A percentile compares a stretch with the other conserved stretches of the same genome.
Evolutionary conservation across 2,329 filamentous ascomycete genomes (phyloP).

Genomic region (Coniochaeta sp.): DNA sequence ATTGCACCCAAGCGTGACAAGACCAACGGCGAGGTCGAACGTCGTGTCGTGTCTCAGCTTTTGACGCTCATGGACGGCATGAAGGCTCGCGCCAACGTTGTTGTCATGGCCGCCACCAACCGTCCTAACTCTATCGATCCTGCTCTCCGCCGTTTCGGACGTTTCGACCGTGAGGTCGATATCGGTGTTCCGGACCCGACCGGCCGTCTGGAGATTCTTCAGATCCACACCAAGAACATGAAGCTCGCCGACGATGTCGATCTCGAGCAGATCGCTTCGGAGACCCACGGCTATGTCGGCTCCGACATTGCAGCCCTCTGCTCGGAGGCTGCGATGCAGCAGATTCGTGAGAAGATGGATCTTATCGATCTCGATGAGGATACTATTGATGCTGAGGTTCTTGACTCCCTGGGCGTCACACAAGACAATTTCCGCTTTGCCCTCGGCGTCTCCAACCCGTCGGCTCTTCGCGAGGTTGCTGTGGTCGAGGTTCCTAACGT

Average conservation of each 20-base stretch:
- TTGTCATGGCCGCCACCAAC: conserved; percentile 99
- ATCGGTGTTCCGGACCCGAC: conserved; percentile 97
- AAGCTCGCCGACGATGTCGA: conserved; percentile 96
- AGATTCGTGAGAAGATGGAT: conserved; percentile 99
- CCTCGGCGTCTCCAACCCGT: conserved; percentile 96
- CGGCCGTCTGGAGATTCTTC: conserved; percentile 95
- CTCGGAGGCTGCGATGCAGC: conserved; percentile 99
- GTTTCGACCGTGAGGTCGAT: conserved; percentile 98
- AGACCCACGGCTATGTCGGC: conserved; percentile 98
- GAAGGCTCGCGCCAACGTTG: conserved; percentile 97
- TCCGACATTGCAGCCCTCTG: conserved; percentile 97
- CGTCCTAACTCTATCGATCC: conserved; percentile 98
- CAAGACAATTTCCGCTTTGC: conserved; percentile 99
- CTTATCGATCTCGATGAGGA: conserved; percentile 98
- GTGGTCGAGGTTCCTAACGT: conserved; percentile 99
- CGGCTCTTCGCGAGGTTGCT: conserved; percentile 94
- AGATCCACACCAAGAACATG: conserved; percentile 99
- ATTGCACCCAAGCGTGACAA: conserved; percentile 99
- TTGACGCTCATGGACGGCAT: conserved; percentile 97
- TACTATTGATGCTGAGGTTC: conserved; percentile 95
- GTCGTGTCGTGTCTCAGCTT: conserved; percentile 95
- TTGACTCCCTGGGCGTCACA: conserved; percentile 95
- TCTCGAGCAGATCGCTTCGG: conserved; percentile 89
- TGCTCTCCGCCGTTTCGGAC: conserved; percentile 92
- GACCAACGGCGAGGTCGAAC: conserved; percentile 98